Conservation (phyloP, 495 filamentous ascomycete genomes). For the Aspergillus ostianus region DNA sequence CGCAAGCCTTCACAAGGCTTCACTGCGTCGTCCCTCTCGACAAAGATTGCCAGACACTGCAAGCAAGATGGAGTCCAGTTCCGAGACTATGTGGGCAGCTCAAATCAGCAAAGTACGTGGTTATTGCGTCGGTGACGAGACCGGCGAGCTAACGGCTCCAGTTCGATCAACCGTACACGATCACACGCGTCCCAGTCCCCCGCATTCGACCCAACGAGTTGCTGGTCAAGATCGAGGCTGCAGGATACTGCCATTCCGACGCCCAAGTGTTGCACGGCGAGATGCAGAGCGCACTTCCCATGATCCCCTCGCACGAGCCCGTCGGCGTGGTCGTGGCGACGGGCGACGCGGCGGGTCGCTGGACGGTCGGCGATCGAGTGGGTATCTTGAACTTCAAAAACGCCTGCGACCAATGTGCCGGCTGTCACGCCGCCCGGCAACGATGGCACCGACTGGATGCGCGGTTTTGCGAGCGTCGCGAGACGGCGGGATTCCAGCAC, state of each 20-base stretch:
- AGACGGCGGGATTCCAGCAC: constrained; percentile 19
- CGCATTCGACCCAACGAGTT: constrained; percentile 44
- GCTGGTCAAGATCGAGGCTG: constrained; percentile 57
- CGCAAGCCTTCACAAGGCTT: not conserved
- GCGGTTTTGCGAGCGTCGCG: constrained; percentile 11
- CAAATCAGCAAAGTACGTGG: constrained; percentile 2
- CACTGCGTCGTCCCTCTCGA: not conserved
- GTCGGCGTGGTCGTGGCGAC: constrained; percentile 50
- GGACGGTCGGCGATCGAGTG: constrained; percentile 9
- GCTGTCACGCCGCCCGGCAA: not conserved
- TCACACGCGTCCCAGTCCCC: constrained; percentile 49
- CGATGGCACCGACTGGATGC: constrained; percentile 3
- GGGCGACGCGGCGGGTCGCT: constrained; percentile 24
- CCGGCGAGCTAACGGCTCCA: constrained; percentile 10
- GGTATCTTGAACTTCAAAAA: constrained; percentile 16
- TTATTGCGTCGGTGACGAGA: not conserved
- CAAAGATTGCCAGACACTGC: not conserved
- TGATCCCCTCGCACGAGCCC: constrained; percentile 58
- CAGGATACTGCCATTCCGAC: constrained; percentile 61
- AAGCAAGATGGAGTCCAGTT: not conserved
- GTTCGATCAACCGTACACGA: constrained; percentile 51
- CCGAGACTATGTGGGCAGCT: constrained; percentile 4
- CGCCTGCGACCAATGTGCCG: constrained; percentile 7
- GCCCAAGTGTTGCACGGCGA: constrained; percentile 49
- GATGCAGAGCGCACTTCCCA: constrained; percentile 40